These are phyloP conservation scores for Fraxinus albicans DNA, from an alignment of 305 asterid species.

Conservation along the genomic window DNA sequence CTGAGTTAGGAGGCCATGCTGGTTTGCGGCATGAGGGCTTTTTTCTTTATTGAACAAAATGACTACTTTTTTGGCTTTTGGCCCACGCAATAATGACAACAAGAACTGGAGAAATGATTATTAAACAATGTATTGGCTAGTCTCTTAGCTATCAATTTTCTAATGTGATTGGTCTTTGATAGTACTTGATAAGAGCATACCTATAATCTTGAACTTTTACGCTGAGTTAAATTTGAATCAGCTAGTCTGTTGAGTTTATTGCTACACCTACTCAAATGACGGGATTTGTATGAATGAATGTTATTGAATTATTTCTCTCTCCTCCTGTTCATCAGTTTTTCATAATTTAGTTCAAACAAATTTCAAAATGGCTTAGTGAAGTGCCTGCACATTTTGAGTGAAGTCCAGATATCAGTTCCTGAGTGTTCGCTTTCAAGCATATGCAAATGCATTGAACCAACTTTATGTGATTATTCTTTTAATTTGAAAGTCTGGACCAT, in stretches of 20 bases:
- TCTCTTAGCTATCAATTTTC: background rate
- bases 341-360: background rate
- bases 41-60: background rate
- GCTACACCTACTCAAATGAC: background rate
- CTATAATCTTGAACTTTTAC: background rate
- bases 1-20: background rate
- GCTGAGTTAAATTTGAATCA: background rate
- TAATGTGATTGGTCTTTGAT: background rate
- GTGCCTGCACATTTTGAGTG: background rate
- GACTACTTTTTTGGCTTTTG: background rate
- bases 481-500: background rate
- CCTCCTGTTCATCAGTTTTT: background rate
- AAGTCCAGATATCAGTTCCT: background rate
- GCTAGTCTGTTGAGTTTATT: background rate
- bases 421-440: constrained; percentile 7
- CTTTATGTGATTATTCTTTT: background rate
- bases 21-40: background rate
- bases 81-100: background rate
- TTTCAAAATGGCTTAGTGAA: background rate
- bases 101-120: background rate
- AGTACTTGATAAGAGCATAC: background rate
- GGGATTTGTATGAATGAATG: background rate
- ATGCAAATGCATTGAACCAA: background rate
- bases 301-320: background rate
- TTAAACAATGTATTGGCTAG: background rate